Evolutionary conservation across 805 yeast genomes (phyloP).

Genomic region (Nakazawaea siamensis): DNA sequence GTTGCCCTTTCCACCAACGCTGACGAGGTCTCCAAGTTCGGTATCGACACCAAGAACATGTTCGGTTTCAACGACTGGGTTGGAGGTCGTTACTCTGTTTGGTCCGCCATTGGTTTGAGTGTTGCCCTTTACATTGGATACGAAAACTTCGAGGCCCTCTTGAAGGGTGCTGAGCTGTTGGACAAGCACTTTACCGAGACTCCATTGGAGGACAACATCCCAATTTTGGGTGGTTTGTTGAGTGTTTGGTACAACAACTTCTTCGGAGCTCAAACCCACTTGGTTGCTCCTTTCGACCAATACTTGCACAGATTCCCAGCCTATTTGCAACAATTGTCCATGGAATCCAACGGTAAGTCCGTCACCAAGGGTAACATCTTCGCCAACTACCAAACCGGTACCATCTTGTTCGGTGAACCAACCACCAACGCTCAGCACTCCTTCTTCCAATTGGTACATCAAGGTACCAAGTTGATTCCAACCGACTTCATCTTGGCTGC

Average conservation of each 20-base stretch:
- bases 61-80: constrained; percentile 98
- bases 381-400: constrained; percentile 93
- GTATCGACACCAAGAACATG: constrained; percentile 97
- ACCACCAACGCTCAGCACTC: constrained; percentile 99
- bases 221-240: constrained; percentile 86
- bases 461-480: constrained; percentile 96
- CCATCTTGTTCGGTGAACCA: constrained; percentile 96
- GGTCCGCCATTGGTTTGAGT: constrained; percentile 98
- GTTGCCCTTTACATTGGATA: constrained; percentile 92
- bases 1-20: constrained; percentile 95
- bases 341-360: constrained; percentile 99
- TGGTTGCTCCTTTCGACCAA: constrained; percentile 98
- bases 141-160: constrained; percentile 86
- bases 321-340: constrained; percentile 93
- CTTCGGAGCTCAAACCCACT: constrained; percentile 95
- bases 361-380: constrained; percentile 88
- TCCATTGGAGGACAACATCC: constrained; percentile 86
- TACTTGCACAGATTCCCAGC: constrained; percentile 99
- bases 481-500: constrained; percentile 96
- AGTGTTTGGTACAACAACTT: constrained; percentile 99
- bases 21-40: constrained; percentile 84
- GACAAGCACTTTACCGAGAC: constrained; percentile 84
- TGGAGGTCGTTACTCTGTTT: constrained; percentile 99
- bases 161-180: constrained; percentile 96
- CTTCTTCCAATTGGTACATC: constrained; percentile 98